These are phyloP conservation scores for Globisporangium viniferum DNA, from an alignment of 352 stramenopile genomes.

Conservation along the genomic window DNA sequence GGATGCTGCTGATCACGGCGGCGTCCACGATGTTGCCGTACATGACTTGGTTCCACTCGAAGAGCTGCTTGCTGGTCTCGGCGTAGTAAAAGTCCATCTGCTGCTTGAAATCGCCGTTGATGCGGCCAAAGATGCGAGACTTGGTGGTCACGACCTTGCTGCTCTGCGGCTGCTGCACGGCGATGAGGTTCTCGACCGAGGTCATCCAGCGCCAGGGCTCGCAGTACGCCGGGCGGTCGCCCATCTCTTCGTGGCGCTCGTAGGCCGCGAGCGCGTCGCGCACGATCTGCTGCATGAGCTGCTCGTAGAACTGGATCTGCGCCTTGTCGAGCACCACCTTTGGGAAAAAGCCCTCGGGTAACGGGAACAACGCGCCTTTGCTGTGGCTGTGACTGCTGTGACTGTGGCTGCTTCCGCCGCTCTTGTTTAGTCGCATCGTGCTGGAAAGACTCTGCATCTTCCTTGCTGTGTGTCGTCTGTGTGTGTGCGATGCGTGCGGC, in stretches of 20 bases:
- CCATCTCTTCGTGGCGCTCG: constrained; percentile 41
- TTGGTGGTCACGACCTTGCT: constrained; percentile 6
- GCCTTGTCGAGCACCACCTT: constrained; percentile 27
- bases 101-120: constrained; percentile 60
- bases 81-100: constrained; percentile 74
- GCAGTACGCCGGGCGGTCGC: constrained; percentile 17
- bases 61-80: constrained; percentile 46
- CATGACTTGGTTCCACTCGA: constrained; percentile 71
- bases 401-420: neutral
- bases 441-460: constrained; percentile 13
- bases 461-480: neutral
- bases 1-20: constrained; percentile 67
- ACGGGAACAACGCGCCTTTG: constrained; percentile 16
- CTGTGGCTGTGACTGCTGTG: neutral
- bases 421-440: constrained; percentile 6
- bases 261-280: constrained; percentile 44
- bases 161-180: constrained; percentile 12
- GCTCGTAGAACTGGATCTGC: constrained; percentile 31
- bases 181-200: constrained; percentile 28
- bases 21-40: constrained; percentile 61
- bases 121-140: constrained; percentile 56
- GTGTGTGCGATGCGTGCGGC: neutral
- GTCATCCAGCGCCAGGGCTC: constrained; percentile 19
- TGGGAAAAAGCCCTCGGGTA: constrained; percentile 45
- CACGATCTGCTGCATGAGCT: constrained; percentile 32